Evolutionary conservation across 2,329 filamentous ascomycete genomes (phyloP).

Genomic region (Nigrograna mackinnonii): DNA sequence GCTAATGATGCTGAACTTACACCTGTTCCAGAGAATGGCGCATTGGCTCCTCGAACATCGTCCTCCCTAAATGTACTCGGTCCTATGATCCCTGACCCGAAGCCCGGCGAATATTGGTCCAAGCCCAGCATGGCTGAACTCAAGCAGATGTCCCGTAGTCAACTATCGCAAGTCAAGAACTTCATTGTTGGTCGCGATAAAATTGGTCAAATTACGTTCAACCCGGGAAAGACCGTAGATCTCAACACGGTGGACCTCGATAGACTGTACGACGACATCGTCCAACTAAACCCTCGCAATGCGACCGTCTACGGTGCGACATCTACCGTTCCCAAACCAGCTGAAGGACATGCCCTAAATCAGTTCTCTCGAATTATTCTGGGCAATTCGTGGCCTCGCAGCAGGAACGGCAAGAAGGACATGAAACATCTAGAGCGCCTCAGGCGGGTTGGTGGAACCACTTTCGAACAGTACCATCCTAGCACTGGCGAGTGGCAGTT

Average conservation of each 20-base stretch:
- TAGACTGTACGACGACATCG: conserved; percentile 75
- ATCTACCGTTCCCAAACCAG: conserved; percentile 68
- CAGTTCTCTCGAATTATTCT: conserved; percentile 87
- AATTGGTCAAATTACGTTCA: conserved; percentile 81
- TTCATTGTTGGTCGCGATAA: conserved; percentile 83
- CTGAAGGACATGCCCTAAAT: conserved; percentile 85
- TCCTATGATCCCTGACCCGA: conserved; percentile 47
- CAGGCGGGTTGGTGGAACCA: conserved; percentile 76
- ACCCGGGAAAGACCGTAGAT: conserved; percentile 64
- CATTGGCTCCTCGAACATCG: conserved; percentile 39
- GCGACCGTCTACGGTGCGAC: conserved; percentile 80
- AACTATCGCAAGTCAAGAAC: conserved; percentile 72
- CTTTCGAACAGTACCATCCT: conserved; percentile 78
- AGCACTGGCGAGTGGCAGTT: conserved; percentile 89
- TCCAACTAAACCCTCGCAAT: conserved; percentile 74
- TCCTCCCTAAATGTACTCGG: conserved; percentile 35
- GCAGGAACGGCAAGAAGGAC: conserved; percentile 67
- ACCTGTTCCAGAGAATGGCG: conserved; percentile 74
- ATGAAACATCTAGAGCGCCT: conserved; percentile 84
- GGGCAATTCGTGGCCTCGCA: conserved; percentile 90
- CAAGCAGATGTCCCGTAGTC: conserved; percentile 75
- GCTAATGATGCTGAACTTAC: conserved; percentile 75
- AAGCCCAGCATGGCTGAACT: conserved; percentile 75
- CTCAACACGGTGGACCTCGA: conserved; percentile 79
- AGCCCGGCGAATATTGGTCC: conserved; percentile 85